These are phyloP conservation scores for Colletotrichum magnum DNA, from an alignment of 2,329 filamentous ascomycete genomes.

Conservation along the genomic window DNA sequence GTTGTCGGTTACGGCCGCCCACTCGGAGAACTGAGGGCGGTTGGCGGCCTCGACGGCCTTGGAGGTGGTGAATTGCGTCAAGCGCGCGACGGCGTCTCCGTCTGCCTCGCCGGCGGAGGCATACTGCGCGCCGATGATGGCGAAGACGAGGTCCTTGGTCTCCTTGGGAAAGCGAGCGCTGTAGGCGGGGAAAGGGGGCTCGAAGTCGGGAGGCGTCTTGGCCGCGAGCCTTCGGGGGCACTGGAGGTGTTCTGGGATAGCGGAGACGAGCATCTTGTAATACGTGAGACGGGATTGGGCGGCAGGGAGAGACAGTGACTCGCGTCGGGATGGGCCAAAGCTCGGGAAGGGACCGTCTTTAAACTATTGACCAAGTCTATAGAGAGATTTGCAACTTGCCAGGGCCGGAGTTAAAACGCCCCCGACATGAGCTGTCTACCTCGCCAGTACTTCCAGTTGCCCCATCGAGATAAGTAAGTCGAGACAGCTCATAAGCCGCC, in stretches of 20 bases:
- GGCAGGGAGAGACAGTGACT: background rate
- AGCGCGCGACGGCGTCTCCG: conserved; percentile 20
- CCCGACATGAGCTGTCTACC: background rate
- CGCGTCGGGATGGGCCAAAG: background rate
- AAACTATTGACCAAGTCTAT: background rate
- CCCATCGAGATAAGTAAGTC: too few relatives aligned
- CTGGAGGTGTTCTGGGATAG: conserved; percentile 40
- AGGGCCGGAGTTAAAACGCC: background rate
- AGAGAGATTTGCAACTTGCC: background rate
- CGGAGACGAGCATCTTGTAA: conserved; percentile 37
- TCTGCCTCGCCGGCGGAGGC: background rate
- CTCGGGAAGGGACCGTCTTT: conserved; percentile 7
- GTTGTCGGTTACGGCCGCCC: conserved; percentile 39
- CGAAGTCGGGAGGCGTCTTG: conserved; percentile 34
- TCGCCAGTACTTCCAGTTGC: background rate
- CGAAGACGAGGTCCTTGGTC: conserved; percentile 39
- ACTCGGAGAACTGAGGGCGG: conserved; percentile 34
- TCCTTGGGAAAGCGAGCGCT: conserved; percentile 39
- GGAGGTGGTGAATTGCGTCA: conserved; percentile 35
- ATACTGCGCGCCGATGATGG: conserved; percentile 41
- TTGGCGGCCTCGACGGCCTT: conserved; percentile 8
- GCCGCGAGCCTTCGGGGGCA: conserved; percentile 33
- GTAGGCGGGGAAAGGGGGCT: conserved; percentile 40
- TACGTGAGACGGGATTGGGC: conserved; percentile 2
- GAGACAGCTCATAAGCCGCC: too few relatives aligned